Evolutionary conservation across 1,139 yeast species (phyloP).

Genomic region (Diutina pseudorugosa): DNA sequence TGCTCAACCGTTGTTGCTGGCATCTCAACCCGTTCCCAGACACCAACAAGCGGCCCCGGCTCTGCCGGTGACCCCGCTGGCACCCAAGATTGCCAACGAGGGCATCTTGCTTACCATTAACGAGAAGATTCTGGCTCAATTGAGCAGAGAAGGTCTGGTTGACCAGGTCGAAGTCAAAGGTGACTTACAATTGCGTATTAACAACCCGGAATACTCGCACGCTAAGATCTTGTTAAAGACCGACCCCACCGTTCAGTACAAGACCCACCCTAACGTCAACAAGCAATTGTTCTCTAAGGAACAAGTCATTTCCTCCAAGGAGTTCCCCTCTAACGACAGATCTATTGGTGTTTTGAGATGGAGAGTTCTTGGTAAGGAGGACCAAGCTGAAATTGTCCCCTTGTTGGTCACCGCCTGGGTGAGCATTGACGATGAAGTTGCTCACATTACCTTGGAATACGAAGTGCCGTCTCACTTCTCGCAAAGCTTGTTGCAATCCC

Average conservation of each 20-base stretch:
- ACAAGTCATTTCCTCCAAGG: conserved; percentile 61
- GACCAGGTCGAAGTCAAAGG: conserved; percentile 76
- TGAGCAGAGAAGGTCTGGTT: conserved; percentile 77
- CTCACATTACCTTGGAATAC: conserved; percentile 79
- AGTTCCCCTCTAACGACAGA: conserved; percentile 87
- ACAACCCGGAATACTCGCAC: conserved; percentile 54
- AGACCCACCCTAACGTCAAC: conserved; percentile 95
- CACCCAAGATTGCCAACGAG: conserved; percentile 36
- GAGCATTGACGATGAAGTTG: conserved; percentile 44
- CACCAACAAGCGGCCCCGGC: conserved; percentile 15
- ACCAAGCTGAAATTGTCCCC: conserved; percentile 45
- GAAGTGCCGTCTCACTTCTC: conserved; percentile 42
- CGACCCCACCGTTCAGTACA: conserved; percentile 51
- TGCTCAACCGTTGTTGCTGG: conserved; percentile 16
- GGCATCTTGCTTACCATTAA: conserved; percentile 71
- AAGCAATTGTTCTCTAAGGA: conserved; percentile 49
- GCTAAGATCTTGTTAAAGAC: conserved; percentile 42
- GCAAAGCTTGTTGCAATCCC: conserved; percentile 11
- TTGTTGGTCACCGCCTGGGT: conserved; percentile 81
- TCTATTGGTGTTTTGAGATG: conserved; percentile 87
- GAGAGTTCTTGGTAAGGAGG: conserved; percentile 61
- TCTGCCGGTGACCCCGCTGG: conserved; percentile 10
- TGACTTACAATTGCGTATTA: conserved; percentile 78
- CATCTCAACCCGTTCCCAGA: conserved; percentile 2
- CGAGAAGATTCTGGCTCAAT: conserved; percentile 68